phyloP scores from a whole-genome alignment of 495 filamentous ascomycete genomes.

The Daldinia vernicosa region DNA sequence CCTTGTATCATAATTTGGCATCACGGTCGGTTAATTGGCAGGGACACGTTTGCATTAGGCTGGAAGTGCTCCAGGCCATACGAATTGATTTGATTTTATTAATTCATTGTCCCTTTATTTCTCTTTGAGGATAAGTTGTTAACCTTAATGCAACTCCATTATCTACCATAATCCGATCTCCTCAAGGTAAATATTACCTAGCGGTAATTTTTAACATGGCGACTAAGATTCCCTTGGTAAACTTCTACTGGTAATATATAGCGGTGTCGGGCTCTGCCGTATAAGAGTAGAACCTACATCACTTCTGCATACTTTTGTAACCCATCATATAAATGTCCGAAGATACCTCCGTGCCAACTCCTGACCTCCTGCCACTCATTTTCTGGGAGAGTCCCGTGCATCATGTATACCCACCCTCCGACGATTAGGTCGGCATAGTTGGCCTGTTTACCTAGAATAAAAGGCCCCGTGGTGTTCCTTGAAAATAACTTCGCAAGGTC shows the following conservation, averaged over 20 bases:
- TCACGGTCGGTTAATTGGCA: slow-evolving; percentile 8
- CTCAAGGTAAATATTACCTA: no score
- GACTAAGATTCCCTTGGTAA: no score
- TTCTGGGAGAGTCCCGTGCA: slow-evolving; percentile 46
- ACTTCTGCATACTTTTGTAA: slow-evolving; percentile 45
- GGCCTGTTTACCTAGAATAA: slow-evolving; percentile 55
- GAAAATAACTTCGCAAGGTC: slow-evolving; percentile 56
- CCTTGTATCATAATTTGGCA: slow-evolving; percentile 36
- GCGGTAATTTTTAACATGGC: no score
- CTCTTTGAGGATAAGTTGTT: background rate
- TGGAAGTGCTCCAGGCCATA: slow-evolving; percentile 11
- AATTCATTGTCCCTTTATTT: background rate
- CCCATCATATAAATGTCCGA: slow-evolving; percentile 57
- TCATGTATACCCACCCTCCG: slow-evolving; percentile 67
- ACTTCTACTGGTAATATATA: no score
- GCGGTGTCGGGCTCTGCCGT: background rate
- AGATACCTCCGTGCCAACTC: slow-evolving; percentile 62
- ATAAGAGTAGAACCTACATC: background rate
- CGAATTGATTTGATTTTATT: slow-evolving; percentile 3
- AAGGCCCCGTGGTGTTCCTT: slow-evolving; percentile 55
- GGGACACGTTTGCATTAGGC: slow-evolving; percentile 21
- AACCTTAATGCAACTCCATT: background rate
- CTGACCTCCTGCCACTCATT: slow-evolving; percentile 61
- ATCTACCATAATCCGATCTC: no score
- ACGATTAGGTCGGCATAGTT: slow-evolving; percentile 71